Evolutionary conservation across 1,284 basidiomycete genomes (phyloP).

Genomic region (Golubevia sp.): DNA sequence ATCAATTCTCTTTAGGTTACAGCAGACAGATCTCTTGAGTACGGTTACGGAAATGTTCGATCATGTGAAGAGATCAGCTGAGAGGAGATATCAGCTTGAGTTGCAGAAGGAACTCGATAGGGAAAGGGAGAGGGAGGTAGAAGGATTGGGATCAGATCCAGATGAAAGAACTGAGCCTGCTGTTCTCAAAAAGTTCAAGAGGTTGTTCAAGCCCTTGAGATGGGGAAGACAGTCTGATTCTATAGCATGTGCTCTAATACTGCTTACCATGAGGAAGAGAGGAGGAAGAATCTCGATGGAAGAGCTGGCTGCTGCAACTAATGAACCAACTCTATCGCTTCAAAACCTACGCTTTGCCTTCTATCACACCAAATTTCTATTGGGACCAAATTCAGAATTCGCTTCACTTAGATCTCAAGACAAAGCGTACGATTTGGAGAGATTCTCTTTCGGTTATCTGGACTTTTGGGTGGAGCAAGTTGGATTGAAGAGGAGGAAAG

Average conservation of each 20-base stretch:
- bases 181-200: neutral
- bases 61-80: too few relatives aligned
- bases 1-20: too few relatives aligned
- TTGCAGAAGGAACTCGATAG: neutral
- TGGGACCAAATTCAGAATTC: neutral
- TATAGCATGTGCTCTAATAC: neutral
- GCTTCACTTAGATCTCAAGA: neutral
- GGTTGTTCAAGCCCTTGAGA: neutral
- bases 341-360: neutral
- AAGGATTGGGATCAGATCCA: neutral
- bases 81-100: too few relatives aligned
- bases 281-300: neutral
- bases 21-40: too few relatives aligned
- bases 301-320: neutral
- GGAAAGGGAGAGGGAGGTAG: neutral
- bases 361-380: neutral
- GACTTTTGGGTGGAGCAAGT: neutral
- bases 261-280: neutral
- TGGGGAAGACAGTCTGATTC: neutral
- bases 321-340: neutral
- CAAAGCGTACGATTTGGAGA: neutral
- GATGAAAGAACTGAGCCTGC: neutral
- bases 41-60: too few relatives aligned
- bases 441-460: neutral
- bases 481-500: neutral